Base-by-base conservation (phyloP, 2,329 filamentous ascomycete genomes). In the Nothophaeocryptopus gaeumannii region DNA sequence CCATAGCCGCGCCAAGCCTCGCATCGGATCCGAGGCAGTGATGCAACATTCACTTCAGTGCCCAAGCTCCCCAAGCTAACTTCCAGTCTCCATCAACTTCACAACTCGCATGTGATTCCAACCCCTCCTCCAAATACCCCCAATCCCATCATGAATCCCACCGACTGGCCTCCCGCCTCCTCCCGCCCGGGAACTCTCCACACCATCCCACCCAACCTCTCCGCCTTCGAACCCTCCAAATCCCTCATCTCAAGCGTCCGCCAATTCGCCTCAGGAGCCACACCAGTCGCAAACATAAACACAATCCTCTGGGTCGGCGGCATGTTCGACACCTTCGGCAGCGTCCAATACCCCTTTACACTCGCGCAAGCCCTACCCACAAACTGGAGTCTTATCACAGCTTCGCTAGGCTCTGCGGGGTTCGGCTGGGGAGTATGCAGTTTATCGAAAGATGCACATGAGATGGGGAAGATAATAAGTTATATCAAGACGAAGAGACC, bases 291-390 rank as follows among this genome's bases (percentile, higher is more conserved):
- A 14, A 65, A 68, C 50, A 71, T 66, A 42, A 82, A 88, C 67
- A 83, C 82, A 2, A 68, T 89, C 46, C 68, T 89, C 53, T 86
- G 86, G 70, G 77, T 89, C 55, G 85, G 84, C 54, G 86, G 86
- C 32, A 78, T 90, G 12, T 78, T 78, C 33, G 86, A 89, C 66
- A 85, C 85, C 1, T 80, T 85, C 51, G 80, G 86, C 55, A 83
- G 82, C 0, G 77, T 86, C 8, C 71, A 76, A 1, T 88, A 86
- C 63, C 73, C 80, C 2, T 63, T 72, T 38, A 60, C 68, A 5
- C 70, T 85, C 43, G 76, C 78, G 5, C 52, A 68, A 14, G 61
- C 72, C 2, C 72, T 84, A 1, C 67, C 72, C 0, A 69, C 73
- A 2, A 65, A 68, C 45, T 85, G 81, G 80, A 70, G 70, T 9